Evolutionary conservation across 768 basidiomycete species (phyloP).

Genomic region (Clathrus columnatus): DNA sequence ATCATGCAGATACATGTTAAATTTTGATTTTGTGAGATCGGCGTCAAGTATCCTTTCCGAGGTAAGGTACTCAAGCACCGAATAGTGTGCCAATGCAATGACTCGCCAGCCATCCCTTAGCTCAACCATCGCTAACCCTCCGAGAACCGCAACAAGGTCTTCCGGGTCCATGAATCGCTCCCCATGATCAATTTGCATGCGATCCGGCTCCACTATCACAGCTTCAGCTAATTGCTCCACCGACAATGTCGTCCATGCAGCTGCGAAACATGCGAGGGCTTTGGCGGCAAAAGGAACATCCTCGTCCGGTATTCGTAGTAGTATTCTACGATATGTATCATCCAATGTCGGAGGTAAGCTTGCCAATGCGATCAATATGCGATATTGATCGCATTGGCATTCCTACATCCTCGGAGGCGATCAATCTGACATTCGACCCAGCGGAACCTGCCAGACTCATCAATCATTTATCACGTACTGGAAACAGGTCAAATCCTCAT

Average conservation of each 20-base stretch:
- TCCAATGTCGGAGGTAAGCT: constrained; percentile 13
- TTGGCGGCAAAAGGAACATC: constrained; percentile 12
- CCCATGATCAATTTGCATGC: constrained; percentile 3
- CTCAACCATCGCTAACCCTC: too few species aligned
- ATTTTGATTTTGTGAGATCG: too few species aligned
- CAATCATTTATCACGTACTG: too few species aligned
- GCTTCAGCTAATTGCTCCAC: constrained; percentile 18
- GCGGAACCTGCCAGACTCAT: constrained; percentile 16
- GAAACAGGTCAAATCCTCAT: neutral
- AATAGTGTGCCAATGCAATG: too few species aligned
- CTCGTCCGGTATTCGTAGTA: constrained; percentile 15
- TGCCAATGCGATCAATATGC: constrained; percentile 14
- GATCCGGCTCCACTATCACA: constrained; percentile 14
- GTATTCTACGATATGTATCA: constrained; percentile 18
- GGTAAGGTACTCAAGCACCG: too few species aligned
- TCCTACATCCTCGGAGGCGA: constrained; percentile 13
- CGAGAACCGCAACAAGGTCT: constrained; percentile 10
- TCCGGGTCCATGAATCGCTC: constrained; percentile 1
- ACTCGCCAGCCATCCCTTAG: too few species aligned
- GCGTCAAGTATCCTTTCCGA: too few species aligned
- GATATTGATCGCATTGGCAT: constrained; percentile 9
- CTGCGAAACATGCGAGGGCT: constrained; percentile 17
- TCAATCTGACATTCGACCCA: constrained; percentile 19
- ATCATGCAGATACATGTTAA: too few species aligned
- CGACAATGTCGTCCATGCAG: constrained; percentile 12